Evolutionary conservation across 495 filamentous ascomycete species (phyloP), one percentile per base, ranked within the genome.

Genomic region (Glarea lozoyensis): DNA sequence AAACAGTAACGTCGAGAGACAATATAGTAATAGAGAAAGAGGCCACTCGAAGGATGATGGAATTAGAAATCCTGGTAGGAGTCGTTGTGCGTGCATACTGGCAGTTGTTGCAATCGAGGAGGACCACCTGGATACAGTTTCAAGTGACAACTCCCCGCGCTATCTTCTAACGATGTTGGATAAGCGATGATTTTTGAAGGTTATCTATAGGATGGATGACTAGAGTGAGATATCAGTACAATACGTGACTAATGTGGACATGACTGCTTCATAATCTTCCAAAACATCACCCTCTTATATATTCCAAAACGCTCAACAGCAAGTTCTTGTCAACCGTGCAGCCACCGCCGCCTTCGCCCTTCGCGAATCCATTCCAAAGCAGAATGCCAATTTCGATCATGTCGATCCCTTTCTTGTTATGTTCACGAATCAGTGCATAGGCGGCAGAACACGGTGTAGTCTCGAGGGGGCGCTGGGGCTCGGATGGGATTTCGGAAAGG

Each of bases 171-270:
- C n/a, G n/a, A n/a, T n/a, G n/a, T n/a, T n/a, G n/a, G n/a, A n/a
- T n/a, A n/a, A n/a, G n/a, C n/a, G n/a, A n/a, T n/a, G n/a, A n/a
- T n/a, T n/a, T n/a, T n/a, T n/a, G n/a, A n/a, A n/a, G n/a, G n/a
- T n/a, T n/a, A n/a, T n/a, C n/a, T n/a, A n/a, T n/a, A n/a, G n/a
- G n/a, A n/a, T n/a, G n/a, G n/a, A n/a, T n/a, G n/a, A n/a, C n/a
- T n/a, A n/a, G n/a, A n/a, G n/a, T n/a, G n/a, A n/a, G 72, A 29
- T 29, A 29, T 29, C 25, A 7, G 25, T 29, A 29, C 25, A 29
- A 29, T n/a, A 29, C 7, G n/a, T 29, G n/a, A 29, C n/a, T 29
- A 7, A n/a, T n/a, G n/a, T 29, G n/a, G 25, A 29, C 7, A n/a
- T 29, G 25, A 29, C n/a, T n/a, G 25, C n/a, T 7, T n/a, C n/a